phyloP scores from a whole-genome alignment of 2,329 filamentous ascomycete species.

The Huntiella abstrusa region DNA sequence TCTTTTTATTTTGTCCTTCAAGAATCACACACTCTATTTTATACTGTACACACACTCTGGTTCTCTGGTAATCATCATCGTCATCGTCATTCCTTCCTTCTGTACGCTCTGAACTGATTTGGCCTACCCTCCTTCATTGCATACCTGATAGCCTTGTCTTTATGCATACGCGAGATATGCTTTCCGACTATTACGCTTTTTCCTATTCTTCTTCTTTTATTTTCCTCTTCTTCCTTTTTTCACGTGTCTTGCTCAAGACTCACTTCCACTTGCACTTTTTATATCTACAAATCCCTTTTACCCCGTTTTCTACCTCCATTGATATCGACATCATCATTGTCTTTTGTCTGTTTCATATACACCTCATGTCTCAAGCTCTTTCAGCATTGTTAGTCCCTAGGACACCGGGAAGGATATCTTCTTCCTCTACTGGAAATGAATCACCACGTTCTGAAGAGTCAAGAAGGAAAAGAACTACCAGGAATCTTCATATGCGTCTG shows the following conservation, averaged over 20 bases:
- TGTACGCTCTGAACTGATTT: background rate
- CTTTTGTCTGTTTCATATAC: background rate
- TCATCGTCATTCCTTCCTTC: background rate
- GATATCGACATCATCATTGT: background rate
- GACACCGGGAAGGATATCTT: background rate
- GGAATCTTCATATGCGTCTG: too few relatives aligned
- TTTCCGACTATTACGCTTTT: background rate
- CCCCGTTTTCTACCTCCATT: background rate
- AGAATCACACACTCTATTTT: too few relatives aligned
- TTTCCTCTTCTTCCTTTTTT: background rate
- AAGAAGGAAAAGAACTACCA: too few relatives aligned
- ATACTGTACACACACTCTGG: too few relatives aligned
- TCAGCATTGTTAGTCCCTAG: background rate
- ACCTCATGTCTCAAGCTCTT: background rate
- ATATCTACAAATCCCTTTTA: background rate
- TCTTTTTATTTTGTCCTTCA: constrained; percentile 2
- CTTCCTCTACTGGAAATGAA: background rate
- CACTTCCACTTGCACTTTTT: background rate
- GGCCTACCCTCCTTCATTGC: background rate
- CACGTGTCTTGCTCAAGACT: background rate
- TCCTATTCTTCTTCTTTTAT: background rate
- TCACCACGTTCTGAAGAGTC: background rate
- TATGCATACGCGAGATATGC: background rate
- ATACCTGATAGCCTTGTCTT: background rate
- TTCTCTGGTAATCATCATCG: too few relatives aligned